These are phyloP conservation scores for Coccinonectria pachysandricola DNA, from an alignment of 2,329 filamentous ascomycete species.

Conservation along the genomic window DNA sequence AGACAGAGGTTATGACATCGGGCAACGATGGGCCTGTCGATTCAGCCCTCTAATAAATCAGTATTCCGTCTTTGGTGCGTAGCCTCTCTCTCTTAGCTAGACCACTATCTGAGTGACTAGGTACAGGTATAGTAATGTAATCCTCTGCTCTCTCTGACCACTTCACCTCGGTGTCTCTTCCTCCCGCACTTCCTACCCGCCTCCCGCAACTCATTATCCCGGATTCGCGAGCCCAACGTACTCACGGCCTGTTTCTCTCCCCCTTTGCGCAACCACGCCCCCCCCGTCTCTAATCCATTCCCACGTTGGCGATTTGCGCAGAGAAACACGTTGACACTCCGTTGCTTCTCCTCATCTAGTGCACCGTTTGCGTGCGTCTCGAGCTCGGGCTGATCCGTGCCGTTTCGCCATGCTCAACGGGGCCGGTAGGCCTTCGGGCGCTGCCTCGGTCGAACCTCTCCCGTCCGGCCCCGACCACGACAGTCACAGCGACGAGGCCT, in stretches of 20 bases:
- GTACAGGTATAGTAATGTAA: too few species aligned
- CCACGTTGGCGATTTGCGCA: too few species aligned
- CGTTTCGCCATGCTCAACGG: constrained; percentile 16
- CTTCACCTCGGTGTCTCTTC: constrained; percentile 5
- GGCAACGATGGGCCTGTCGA: too few species aligned
- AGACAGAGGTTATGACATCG: too few species aligned
- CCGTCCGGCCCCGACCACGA: constrained; percentile 26
- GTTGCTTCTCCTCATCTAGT: too few species aligned
- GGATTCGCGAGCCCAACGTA: constrained; percentile 6
- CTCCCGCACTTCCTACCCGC: constrained; percentile 2
- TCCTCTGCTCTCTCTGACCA: too few species aligned
- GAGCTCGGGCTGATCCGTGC: neutral
- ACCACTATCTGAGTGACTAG: too few species aligned
- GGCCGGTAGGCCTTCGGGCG: constrained; percentile 15
- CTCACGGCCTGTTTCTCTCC: constrained; percentile 4
- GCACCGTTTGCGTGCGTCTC: constrained; percentile 3
- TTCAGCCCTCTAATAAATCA: too few species aligned
- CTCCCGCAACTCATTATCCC: constrained; percentile 8
- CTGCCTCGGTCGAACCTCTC: constrained; percentile 21
- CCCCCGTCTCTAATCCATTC: too few species aligned
- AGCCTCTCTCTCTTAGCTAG: too few species aligned
- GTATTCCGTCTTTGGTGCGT: too few species aligned
- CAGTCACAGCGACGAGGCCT: constrained; percentile 34
- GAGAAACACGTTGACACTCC: too few species aligned
- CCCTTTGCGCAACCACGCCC: constrained; percentile 2